These are phyloP conservation scores for Solanum boliviense DNA, from an alignment of 257 asterid species.

Conservation along the genomic window DNA sequence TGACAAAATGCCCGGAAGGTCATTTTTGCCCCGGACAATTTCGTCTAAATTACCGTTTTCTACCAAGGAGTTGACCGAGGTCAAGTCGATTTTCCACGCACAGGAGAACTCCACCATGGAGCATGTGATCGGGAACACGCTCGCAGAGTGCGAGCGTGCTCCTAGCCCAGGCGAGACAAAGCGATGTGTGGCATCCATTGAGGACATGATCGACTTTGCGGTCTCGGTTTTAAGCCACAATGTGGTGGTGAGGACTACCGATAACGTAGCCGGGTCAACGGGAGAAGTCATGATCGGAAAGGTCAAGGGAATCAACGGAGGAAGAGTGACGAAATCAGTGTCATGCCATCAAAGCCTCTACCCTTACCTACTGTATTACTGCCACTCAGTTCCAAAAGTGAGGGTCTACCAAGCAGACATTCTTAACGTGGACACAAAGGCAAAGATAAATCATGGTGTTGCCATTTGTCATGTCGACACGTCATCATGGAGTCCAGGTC, in stretches of 20 bases:
- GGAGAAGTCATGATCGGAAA: constrained; percentile 40
- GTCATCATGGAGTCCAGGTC: constrained; percentile 66
- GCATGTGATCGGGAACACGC: constrained; percentile 21
- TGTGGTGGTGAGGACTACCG: constrained; percentile 49
- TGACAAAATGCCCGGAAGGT: constrained; percentile 76
- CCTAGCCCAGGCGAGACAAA: constrained; percentile 65
- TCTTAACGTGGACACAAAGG: constrained; percentile 38
- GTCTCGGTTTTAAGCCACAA: constrained; percentile 32
- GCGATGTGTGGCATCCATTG: constrained; percentile 52
- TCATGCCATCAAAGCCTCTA: constrained; percentile 88
- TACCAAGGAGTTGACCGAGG: not conserved
- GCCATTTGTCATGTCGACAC: constrained; percentile 87
- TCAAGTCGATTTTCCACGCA: constrained; percentile 29
- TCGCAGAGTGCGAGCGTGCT: constrained; percentile 55
- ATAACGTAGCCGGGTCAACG: constrained; percentile 41
- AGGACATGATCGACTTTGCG: constrained; percentile 73
- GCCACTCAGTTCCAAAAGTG: constrained; percentile 83
- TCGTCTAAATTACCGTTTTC: constrained; percentile 51
- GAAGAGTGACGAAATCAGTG: constrained; percentile 54
- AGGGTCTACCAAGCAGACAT: constrained; percentile 67
- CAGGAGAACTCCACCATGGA: constrained; percentile 40
- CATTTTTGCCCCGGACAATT: constrained; percentile 62
- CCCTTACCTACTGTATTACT: constrained; percentile 71
- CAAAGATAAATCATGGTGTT: constrained; percentile 56
- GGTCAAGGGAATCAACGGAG: constrained; percentile 49